Conservation (phyloP, 1,284 basidiomycete genomes). For the Rhizoctonia solani region DNA sequence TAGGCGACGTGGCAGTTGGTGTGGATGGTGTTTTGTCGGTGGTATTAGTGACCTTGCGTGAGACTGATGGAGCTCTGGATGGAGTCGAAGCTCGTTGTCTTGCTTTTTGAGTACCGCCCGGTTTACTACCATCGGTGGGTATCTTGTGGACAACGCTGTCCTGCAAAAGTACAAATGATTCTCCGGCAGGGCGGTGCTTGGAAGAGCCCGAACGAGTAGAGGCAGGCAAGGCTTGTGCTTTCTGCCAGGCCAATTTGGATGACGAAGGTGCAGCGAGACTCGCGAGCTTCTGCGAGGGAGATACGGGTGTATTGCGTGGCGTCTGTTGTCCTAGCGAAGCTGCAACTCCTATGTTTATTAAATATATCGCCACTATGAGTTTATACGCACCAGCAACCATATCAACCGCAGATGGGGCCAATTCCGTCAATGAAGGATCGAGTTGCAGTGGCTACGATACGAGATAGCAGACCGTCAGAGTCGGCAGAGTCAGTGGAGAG, state of each 20-base stretch:
- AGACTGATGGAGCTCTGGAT: slow-evolving; percentile 40
- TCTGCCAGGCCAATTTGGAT: slow-evolving; percentile 64
- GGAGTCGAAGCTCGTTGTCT: slow-evolving; percentile 29
- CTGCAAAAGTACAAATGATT: slow-evolving; percentile 88
- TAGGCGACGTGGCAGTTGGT: slow-evolving; percentile 40
- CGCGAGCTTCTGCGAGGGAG: slow-evolving; percentile 59
- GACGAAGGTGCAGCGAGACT: slow-evolving; percentile 61
- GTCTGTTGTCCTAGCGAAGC: slow-evolving; percentile 60
- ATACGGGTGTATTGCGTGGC: slow-evolving; percentile 47
- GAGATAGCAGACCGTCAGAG: slow-evolving; percentile 1
- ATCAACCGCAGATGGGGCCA: slow-evolving; percentile 84
- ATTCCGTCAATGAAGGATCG: slow-evolving; percentile 80
- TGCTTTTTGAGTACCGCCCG: slow-evolving; percentile 37
- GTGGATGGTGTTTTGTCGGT: too few relatives aligned
- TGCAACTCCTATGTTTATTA: not conserved
- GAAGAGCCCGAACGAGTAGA: slow-evolving; percentile 43
- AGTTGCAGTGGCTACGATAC: slow-evolving; percentile 70
- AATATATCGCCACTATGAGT: not conserved
- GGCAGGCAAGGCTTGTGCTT: slow-evolving; percentile 43
- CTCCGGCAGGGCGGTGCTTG: slow-evolving; percentile 53
- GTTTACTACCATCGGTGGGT: slow-evolving; percentile 51
- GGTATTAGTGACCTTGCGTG: slow-evolving; percentile 39
- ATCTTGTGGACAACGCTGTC: slow-evolving; percentile 74
- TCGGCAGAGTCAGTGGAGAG: not conserved
- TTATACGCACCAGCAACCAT: slow-evolving; percentile 59